Conservation (phyloP, 345 rosid species). For the Gossypium longicalyx region DNA sequence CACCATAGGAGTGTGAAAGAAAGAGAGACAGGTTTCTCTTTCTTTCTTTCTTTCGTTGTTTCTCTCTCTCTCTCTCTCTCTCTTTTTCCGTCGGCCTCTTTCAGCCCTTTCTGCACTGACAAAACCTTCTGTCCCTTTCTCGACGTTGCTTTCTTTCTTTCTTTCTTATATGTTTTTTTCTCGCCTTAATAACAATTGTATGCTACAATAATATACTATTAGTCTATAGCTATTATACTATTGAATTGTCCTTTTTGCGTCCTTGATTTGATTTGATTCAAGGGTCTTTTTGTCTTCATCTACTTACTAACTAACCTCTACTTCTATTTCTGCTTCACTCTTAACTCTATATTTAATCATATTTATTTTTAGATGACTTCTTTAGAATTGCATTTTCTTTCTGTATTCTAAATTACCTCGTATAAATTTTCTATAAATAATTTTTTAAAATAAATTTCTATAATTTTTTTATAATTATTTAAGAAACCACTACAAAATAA, state of each 20-base stretch:
- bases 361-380: too few species aligned
- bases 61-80: background rate
- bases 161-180: background rate
- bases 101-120: constrained; percentile 24
- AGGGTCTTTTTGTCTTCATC: constrained; percentile 22
- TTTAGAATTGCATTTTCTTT: too few species aligned
- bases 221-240: background rate
- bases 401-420: too few species aligned
- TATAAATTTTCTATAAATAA: too few species aligned
- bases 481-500: too few species aligned
- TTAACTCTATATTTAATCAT: background rate
- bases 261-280: background rate
- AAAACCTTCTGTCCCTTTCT: constrained; percentile 23
- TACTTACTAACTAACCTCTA: background rate
- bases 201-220: background rate
- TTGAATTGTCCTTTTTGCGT: constrained; percentile 29
- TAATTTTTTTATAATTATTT: too few species aligned
- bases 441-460: too few species aligned
- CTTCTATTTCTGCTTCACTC: background rate
- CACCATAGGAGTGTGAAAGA: background rate
- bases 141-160: background rate
- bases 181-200: background rate
- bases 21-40: constrained; percentile 21
- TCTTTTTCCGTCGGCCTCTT: background rate
- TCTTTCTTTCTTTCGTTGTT: constrained; percentile 5